Evolutionary conservation across 768 basidiomycete genomes (phyloP), one percentile per base, ranked within the genome.

Genomic region (Panaeolus papilionaceus): DNA sequence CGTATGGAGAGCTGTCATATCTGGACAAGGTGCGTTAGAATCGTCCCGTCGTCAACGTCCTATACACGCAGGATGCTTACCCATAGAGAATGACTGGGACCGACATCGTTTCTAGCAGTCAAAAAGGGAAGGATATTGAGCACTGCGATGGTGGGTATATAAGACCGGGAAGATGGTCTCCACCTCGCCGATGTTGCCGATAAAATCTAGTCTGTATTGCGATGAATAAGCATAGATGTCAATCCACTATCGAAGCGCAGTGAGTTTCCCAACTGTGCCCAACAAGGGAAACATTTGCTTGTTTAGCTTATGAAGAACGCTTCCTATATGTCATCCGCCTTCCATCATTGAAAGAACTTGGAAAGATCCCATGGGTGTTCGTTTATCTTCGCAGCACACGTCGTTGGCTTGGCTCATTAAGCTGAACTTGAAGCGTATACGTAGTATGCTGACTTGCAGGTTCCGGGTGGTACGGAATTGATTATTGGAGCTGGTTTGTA

Each of bases 1-100:
- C 80, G 67, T 82, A 87, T 0, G 87, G 86, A 10, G 87, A 88
- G 4, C 78, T 74, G 65, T 86, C 79, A 72, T 89, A 88, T 44
- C 86, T 87, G 66, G 33, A 44, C 28, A 37, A 38, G 33, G 7
- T 9, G 65, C 64, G 20, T 10, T 28, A 54, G 12, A n/a, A 28
- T 47, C 47, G 9, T 49, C n/a, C 38, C n/a, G 12, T 47, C 6
- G 10, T 11, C 6, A 44, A 33, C 33, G 33, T 33, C 33, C 5
- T 44, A 3, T 51, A 11, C 8, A 51, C 20, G 20, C 6, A 26
- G 33, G 9, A 63, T 54, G 73, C 80, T 71, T 61, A 85, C 85
- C 83, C 81, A 70, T 87, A 87, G 47, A 85, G 65, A 26, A 86
- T 77, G 40, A 86, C 81, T 64, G 77, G 73, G 28, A 20, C 11